phyloP scores from a whole-genome alignment of 2,329 filamentous ascomycete genomes.

The Aureobasidium pullulans region DNA sequence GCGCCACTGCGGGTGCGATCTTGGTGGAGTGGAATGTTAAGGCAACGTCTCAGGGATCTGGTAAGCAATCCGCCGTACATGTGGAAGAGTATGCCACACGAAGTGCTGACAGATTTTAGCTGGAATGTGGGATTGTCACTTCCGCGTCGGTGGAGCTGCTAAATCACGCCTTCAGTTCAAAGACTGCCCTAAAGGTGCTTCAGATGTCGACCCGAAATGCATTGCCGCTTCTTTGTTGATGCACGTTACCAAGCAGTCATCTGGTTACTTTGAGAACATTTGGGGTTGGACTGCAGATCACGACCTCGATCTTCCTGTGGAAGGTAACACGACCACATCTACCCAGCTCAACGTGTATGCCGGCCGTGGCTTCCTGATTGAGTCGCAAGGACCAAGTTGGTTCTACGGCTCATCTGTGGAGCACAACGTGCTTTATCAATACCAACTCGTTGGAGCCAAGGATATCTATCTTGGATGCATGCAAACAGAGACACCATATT shows the following conservation, averaged over 20 bases:
- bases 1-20: conserved; percentile 37
- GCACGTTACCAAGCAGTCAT: conserved; percentile 40
- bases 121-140: conserved; percentile 32
- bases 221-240: conserved; percentile 35
- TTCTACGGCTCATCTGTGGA: conserved; percentile 46
- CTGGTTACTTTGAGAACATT: conserved; percentile 48
- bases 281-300: conserved; percentile 51
- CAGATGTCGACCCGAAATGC: conserved; percentile 29
- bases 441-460: conserved; percentile 42
- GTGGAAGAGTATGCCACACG: conserved; percentile 20
- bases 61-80: too few species aligned
- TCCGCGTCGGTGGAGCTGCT: conserved; percentile 29
- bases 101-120: conserved; percentile 22
- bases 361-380: conserved; percentile 41
- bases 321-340: conserved; percentile 20
- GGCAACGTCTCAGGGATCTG: conserved; percentile 19
- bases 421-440: conserved; percentile 49
- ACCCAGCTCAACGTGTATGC: conserved; percentile 35
- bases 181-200: conserved; percentile 25
- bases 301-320: conserved; percentile 36
- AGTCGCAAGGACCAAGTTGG: conserved; percentile 31
- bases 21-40: conserved; percentile 47
- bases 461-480: neutral
- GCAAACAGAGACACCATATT: neutral
- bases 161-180: conserved; percentile 28